Evolutionary conservation across 1,284 basidiomycete species (phyloP).

Genomic region (Meripilus lineatus): DNA sequence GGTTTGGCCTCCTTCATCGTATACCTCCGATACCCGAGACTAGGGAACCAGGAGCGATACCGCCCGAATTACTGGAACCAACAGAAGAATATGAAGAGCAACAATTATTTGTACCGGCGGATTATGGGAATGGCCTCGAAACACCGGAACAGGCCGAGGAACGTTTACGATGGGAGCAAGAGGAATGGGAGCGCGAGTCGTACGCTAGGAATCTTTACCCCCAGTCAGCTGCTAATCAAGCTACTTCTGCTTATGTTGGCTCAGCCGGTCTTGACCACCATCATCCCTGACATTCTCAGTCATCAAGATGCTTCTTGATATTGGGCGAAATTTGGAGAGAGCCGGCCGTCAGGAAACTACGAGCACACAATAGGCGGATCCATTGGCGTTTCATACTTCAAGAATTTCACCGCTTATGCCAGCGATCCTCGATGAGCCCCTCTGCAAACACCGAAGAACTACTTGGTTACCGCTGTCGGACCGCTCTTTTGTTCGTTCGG

Average conservation of each 20-base stretch:
- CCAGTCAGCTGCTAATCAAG: constrained; percentile 22
- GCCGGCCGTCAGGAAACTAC: no score
- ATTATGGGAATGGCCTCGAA: constrained; percentile 27
- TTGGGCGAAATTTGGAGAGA: no score
- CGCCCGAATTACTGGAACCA: constrained; percentile 45
- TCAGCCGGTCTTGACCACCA: no score
- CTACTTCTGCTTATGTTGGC: constrained; percentile 19
- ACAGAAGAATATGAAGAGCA: constrained; percentile 53
- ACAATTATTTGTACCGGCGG: constrained; percentile 70
- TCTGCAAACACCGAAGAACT: no score
- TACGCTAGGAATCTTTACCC: constrained; percentile 23
- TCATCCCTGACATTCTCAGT: no score
- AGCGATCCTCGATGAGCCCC: no score
- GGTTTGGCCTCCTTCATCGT: constrained; percentile 83
- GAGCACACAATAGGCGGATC: no score
- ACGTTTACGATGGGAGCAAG: constrained; percentile 37
- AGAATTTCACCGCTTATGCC: no score
- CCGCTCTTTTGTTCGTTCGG: no score
- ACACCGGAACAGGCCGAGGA: constrained; percentile 31
- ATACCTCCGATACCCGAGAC: constrained; percentile 70
- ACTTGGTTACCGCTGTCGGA: no score
- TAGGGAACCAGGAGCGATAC: constrained; percentile 46
- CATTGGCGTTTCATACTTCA: no score
- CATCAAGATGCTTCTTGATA: no score
- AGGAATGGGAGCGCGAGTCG: constrained; percentile 33